A percentile compares a stretch with the other conserved stretches of the same genome.
phyloP scores from a whole-genome alignment of 768 basidiomycete genomes.

The Leccinum uliginosum region DNA sequence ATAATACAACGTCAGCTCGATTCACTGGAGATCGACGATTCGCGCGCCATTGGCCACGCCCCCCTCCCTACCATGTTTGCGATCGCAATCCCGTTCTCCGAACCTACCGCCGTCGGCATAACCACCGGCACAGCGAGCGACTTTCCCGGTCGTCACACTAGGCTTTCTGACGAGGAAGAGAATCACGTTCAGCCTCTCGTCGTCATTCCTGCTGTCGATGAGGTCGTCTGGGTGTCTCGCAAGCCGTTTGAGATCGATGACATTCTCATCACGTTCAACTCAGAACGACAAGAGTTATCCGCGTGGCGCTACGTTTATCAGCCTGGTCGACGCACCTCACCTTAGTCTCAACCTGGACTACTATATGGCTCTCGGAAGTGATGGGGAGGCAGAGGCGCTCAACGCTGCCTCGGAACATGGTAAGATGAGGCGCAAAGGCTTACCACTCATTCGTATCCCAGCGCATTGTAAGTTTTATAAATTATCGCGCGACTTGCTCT shows the following conservation, averaged over 20 bases:
- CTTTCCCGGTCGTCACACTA: constrained; percentile 29
- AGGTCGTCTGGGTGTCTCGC: constrained; percentile 57
- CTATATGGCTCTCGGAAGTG: constrained; percentile 59
- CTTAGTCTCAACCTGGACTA: constrained; percentile 60
- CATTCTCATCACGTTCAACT: constrained; percentile 56
- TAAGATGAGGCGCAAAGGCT: constrained; percentile 68
- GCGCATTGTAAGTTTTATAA: constrained; percentile 44
- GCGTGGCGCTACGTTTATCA: constrained; percentile 73
- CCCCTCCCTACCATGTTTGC: constrained; percentile 79
- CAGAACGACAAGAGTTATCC: constrained; percentile 48
- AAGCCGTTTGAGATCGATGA: constrained; percentile 40
- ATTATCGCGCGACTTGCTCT: neutral
- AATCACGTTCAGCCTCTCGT: constrained; percentile 46
- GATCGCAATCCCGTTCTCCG: constrained; percentile 70
- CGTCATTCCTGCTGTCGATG: constrained; percentile 59
- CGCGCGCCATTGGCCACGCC: constrained; percentile 60
- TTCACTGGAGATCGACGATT: constrained; percentile 60
- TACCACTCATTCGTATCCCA: constrained; percentile 42
- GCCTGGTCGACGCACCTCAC: constrained; percentile 38
- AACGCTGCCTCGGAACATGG: constrained; percentile 49
- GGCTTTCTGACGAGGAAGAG: constrained; percentile 53
- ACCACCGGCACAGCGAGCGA: constrained; percentile 56
- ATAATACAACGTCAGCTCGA: constrained; percentile 75
- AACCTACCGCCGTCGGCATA: constrained; percentile 66
- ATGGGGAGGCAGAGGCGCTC: constrained; percentile 40